Conservation (phyloP, 2,329 filamentous ascomycete genomes). For the Hypocrella siamensis region DNA sequence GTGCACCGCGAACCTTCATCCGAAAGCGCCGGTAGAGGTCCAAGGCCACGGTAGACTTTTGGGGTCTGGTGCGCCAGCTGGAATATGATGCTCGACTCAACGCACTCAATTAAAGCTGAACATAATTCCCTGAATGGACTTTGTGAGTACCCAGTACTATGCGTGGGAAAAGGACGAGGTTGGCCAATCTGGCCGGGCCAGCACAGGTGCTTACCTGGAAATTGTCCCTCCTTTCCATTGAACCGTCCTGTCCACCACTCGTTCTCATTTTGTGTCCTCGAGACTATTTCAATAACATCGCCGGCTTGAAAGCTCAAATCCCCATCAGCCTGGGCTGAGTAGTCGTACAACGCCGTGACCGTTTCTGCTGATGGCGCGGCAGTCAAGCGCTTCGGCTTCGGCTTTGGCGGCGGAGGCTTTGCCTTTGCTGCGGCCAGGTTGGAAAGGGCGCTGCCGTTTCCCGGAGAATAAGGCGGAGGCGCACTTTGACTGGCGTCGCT, state of each 20-base stretch:
- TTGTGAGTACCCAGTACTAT: neutral
- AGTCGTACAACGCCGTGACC: slow-evolving; percentile 87
- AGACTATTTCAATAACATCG: slow-evolving; percentile 78
- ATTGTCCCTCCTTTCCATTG: slow-evolving; percentile 71
- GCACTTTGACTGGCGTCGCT: slow-evolving; percentile 34
- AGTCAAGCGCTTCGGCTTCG: slow-evolving; percentile 64
- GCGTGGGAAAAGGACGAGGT: too few relatives aligned
- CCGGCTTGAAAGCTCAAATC: slow-evolving; percentile 83
- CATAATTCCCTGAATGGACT: slow-evolving; percentile 2
- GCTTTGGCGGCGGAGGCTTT: slow-evolving; percentile 59
- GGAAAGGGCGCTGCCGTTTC: slow-evolving; percentile 23
- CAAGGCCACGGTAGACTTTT: too few relatives aligned
- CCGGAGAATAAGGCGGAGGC: slow-evolving; percentile 55
- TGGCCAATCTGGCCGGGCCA: too few relatives aligned
- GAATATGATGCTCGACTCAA: too few relatives aligned
- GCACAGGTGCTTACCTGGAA: slow-evolving; percentile 90
- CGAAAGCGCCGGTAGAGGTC: too few relatives aligned
- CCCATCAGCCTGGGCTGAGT: slow-evolving; percentile 85
- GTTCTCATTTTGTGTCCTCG: slow-evolving; percentile 74
- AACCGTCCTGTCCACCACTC: slow-evolving; percentile 93
- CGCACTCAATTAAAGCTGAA: slow-evolving; percentile 3
- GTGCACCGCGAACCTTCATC: too few relatives aligned
- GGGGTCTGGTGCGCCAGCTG: too few relatives aligned
- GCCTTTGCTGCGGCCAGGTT: slow-evolving; percentile 38
- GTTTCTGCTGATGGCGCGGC: slow-evolving; percentile 53